Conservation (phyloP, 176 grass and related monocot genomes). For the Oryza australiensis region DNA sequence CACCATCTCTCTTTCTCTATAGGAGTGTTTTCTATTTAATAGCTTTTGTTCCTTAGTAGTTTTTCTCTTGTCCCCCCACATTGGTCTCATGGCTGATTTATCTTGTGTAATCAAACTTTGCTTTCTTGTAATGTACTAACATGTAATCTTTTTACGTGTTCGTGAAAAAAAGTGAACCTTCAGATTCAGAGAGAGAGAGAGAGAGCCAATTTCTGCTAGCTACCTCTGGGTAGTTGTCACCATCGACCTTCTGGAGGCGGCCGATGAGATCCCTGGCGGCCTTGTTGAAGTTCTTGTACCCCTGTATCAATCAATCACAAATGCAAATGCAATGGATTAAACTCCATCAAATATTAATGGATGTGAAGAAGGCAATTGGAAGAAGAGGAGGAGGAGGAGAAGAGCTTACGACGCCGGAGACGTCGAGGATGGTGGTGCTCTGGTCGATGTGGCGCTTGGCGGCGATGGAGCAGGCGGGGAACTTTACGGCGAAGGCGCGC, state of each 20-base stretch:
- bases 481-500: constrained; percentile 89
- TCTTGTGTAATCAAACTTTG: no score
- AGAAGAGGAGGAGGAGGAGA: neutral
- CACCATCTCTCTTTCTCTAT: no score
- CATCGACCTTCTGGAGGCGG: constrained; percentile 86
- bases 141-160: no score
- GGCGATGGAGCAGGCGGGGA: constrained; percentile 87
- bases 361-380: neutral
- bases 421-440: constrained; percentile 98
- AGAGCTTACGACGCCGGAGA: constrained; percentile 83
- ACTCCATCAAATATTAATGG: neutral
- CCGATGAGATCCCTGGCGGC: constrained; percentile 83
- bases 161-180: neutral
- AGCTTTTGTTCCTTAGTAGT: no score
- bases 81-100: no score
- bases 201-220: neutral
- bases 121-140: no score
- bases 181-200: neutral
- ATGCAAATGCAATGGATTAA: neutral
- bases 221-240: constrained; percentile 98
- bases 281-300: constrained; percentile 95
- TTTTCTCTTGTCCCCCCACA: no score
- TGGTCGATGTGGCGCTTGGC: constrained; percentile 85
- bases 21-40: no score
- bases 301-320: constrained; percentile 37